phyloP scores from a whole-genome alignment of 768 basidiomycete genomes.

The Megacollybia marginata region DNA sequence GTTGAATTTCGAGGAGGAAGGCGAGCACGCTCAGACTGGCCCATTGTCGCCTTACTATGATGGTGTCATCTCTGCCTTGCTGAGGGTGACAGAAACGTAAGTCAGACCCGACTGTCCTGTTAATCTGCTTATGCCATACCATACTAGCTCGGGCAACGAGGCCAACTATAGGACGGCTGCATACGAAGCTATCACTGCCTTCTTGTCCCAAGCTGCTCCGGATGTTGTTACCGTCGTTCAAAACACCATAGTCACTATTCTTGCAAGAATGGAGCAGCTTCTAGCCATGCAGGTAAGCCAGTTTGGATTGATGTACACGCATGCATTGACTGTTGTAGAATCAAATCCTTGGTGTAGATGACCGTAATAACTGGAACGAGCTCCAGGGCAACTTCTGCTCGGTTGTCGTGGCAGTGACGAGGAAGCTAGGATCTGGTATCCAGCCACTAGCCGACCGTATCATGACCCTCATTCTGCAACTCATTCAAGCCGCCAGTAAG shows the following conservation, averaged over 20 bases:
- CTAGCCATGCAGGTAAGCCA: slow-evolving; percentile 67
- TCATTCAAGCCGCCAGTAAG: slow-evolving; percentile 84
- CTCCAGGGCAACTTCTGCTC: slow-evolving; percentile 93
- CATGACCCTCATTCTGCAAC: slow-evolving; percentile 84
- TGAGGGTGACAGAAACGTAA: slow-evolving; percentile 84
- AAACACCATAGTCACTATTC: slow-evolving; percentile 71
- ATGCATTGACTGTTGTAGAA: slow-evolving; percentile 37
- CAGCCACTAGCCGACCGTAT: slow-evolving; percentile 88
- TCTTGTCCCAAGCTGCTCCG: slow-evolving; percentile 69
- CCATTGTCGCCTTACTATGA: slow-evolving; percentile 87
- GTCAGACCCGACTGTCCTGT: slow-evolving; percentile 13
- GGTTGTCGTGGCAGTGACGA: slow-evolving; percentile 82
- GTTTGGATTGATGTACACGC: background rate
- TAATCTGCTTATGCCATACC: slow-evolving; percentile 7
- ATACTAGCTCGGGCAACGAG: slow-evolving; percentile 68
- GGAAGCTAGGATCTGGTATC: slow-evolving; percentile 77
- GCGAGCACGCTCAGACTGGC: slow-evolving; percentile 42
- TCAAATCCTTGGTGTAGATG: slow-evolving; percentile 91
- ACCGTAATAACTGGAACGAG: slow-evolving; percentile 98
- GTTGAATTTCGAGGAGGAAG: slow-evolving; percentile 53
- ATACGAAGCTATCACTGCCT: slow-evolving; percentile 91
- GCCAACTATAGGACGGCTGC: slow-evolving; percentile 91
- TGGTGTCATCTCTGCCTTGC: slow-evolving; percentile 74
- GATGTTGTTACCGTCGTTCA: slow-evolving; percentile 80
- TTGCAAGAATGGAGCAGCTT: slow-evolving; percentile 88